Evolutionary conservation across 1,284 basidiomycete genomes (phyloP), one percentile per base, ranked within the genome.

Genomic region (Sporisorium exsertum): DNA sequence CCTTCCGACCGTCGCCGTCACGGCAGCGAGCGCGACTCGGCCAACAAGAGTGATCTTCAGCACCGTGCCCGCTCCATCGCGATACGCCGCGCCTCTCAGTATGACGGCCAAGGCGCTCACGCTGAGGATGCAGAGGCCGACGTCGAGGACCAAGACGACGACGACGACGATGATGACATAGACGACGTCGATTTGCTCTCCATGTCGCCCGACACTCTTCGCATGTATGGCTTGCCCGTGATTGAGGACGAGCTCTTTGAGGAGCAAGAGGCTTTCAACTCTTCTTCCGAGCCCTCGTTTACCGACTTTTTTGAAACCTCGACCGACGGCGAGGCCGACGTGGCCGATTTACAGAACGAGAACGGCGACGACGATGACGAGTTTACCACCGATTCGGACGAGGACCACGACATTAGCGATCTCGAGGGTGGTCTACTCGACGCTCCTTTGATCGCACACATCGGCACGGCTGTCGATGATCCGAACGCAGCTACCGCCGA

Each of bases 261-360:
- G 51, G 72, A 79, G 49, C 82, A 84, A 49, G 79, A 80, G 26
- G 82, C 77, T 6, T 85, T 85, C 72, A 72, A 77, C 22, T 81
- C 81, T 15, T 81, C 80, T 3, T 84, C 83, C 5, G 83, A 85
- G 57, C 83, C 83, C 9, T 81, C 80, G 16, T 85, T 85, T 52
- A 82, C 82, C 46, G 83, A 85, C 63, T 85, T 85, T 56, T 85
- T 84, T 54, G 81, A 67, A 35, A 78, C 83, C 0, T 78, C 80
- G 5, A 76, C 77, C 29, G 81, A 83, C 29, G 68, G 70, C 54
- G 81, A 81, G 26, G 47, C 56, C 1, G 64, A 54, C 3, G 62
- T 53, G 1, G 64, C 69, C 6, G 62, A 49, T n/a, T 9, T 43
- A 0, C 61, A 52, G 2, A 75, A 77, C 52, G 72, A 78, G 10